A percentile compares a stretch with the other conserved stretches of the same genome.
These are phyloP conservation scores for Bipolaris oryzae DNA, from an alignment of 2,329 filamentous ascomycete genomes.

Conservation along the genomic window DNA sequence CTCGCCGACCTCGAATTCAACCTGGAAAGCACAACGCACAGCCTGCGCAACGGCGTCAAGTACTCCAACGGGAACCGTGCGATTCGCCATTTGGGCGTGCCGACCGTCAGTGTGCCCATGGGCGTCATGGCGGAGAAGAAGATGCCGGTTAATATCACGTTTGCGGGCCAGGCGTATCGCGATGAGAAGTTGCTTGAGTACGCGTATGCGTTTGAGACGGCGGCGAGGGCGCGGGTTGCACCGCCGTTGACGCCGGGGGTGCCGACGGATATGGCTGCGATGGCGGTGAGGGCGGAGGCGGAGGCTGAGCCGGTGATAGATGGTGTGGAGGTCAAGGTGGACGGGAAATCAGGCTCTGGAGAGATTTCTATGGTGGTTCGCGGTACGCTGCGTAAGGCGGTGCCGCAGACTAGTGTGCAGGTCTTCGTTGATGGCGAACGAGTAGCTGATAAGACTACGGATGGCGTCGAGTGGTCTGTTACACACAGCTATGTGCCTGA, in stretches of 20 bases:
- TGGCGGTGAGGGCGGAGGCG: not conserved
- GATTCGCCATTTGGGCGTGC: slow-evolving; percentile 61
- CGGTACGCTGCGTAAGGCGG: slow-evolving; percentile 4
- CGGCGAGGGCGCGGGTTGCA: slow-evolving; percentile 16
- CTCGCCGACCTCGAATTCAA: slow-evolving; percentile 55
- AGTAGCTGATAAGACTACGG: not conserved
- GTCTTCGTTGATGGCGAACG: slow-evolving; percentile 30
- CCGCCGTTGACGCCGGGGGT: slow-evolving; percentile 20
- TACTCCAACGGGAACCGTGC: slow-evolving; percentile 62
- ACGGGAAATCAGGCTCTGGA: not conserved
- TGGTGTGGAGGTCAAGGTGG: not conserved
- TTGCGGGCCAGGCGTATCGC: slow-evolving; percentile 57
- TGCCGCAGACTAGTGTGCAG: slow-evolving; percentile 8
- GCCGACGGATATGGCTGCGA: slow-evolving; percentile 18
- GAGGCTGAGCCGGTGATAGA: not conserved
- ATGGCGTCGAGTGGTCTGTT: slow-evolving; percentile 13
- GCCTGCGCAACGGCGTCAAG: slow-evolving; percentile 58
- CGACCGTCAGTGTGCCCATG: slow-evolving; percentile 62
- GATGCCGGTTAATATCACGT: slow-evolving; percentile 62
- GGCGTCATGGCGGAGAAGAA: slow-evolving; percentile 53
- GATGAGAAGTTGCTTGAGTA: slow-evolving; percentile 47
- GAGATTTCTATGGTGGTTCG: not conserved
- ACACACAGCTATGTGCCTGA: slow-evolving; percentile 11
- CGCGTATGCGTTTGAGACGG: slow-evolving; percentile 32
- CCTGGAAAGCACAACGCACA: slow-evolving; percentile 39